Evolutionary conservation across 768 basidiomycete genomes (phyloP), one percentile per base, ranked within the genome.

Genomic region (Boletus patriciae): DNA sequence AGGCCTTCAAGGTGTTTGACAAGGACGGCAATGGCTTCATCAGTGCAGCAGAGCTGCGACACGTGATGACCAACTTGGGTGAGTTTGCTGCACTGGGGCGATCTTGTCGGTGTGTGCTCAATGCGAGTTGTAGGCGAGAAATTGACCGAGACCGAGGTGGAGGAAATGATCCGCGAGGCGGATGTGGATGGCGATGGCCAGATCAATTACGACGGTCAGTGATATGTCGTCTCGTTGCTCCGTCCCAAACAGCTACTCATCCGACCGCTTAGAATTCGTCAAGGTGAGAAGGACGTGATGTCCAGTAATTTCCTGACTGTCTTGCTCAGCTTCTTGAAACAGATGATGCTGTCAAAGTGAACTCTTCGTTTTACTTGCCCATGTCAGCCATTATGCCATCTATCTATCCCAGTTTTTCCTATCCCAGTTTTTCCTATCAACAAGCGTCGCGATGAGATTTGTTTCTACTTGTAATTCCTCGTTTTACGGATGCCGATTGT

Each of bases 1-100:
- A 95, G 79, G 96, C 96, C 25, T 98, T 98, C 84, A 90, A 90
- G 74, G 92, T 94, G 52, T 97, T 97, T 66, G 95, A 98, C 76
- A 94, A 92, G 83, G 92, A 98, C 68, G 90, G 90, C 13, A 94
- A 93, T 66, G 95, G 94, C 18, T 90, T 80, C 68, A 97, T 98
- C 75, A 87, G 81, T 36, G 84, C 90, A 6, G 85, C 86, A 2
- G 95, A 98, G 78, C 74, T 97, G 72, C 81, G 87, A 69, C 87
- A 90, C 65, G 92, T 97, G 65, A 96, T 98, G 95, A 88, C 83
- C 60, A 92, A 85, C 70, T 80, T 97, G 55, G 90, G 92, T 90
- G 63, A 51, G 84, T 11, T 45, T 31, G 44, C 42, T 46, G 34
- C 10, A 10, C 36, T 12, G 13, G 16, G 18, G 16, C 15, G 43